Evolutionary conservation across 108 stramenopile genomes (phyloP).

Genomic region (Cyclotella distinguenda): DNA sequence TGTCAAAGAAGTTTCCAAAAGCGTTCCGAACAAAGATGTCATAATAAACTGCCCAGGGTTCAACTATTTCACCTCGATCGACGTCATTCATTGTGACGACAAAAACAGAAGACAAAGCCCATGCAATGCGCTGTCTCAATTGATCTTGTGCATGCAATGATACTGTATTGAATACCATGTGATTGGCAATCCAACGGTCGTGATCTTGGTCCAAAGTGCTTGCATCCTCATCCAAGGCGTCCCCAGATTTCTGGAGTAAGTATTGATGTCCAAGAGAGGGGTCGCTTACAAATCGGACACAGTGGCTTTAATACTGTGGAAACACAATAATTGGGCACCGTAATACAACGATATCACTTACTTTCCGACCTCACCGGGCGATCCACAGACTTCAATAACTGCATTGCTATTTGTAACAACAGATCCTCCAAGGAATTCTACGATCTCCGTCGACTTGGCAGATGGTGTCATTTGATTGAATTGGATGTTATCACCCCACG

Average conservation of each 20-base stretch:
- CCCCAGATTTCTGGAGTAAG: constrained; percentile 23
- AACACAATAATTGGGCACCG: no score
- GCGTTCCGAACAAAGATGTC: constrained; percentile 53
- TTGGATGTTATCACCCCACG: constrained; percentile 18
- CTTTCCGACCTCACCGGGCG: constrained; percentile 52
- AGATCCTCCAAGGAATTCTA: constrained; percentile 16
- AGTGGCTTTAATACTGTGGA: no score
- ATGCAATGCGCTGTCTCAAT: constrained; percentile 52
- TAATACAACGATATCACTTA: no score
- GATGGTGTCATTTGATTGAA: constrained; percentile 23
- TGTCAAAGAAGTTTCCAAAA: constrained; percentile 41
- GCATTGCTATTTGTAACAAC: constrained; percentile 22
- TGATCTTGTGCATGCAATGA: constrained; percentile 40
- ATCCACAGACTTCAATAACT: constrained; percentile 38
- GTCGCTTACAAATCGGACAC: constrained; percentile 15
- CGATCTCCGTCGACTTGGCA: constrained; percentile 18
- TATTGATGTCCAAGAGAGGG: constrained; percentile 32
- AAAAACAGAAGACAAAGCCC: constrained; percentile 46
- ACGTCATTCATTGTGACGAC: constrained; percentile 29
- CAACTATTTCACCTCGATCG: constrained; percentile 18
- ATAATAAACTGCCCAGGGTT: constrained; percentile 38
- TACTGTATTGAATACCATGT: constrained; percentile 38
- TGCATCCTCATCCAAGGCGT: constrained; percentile 21
- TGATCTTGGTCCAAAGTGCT: constrained; percentile 38
- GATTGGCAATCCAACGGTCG: constrained; percentile 22